Conservation (phyloP, 1,284 basidiomycete species). For the Waitea zeae region DNA sequence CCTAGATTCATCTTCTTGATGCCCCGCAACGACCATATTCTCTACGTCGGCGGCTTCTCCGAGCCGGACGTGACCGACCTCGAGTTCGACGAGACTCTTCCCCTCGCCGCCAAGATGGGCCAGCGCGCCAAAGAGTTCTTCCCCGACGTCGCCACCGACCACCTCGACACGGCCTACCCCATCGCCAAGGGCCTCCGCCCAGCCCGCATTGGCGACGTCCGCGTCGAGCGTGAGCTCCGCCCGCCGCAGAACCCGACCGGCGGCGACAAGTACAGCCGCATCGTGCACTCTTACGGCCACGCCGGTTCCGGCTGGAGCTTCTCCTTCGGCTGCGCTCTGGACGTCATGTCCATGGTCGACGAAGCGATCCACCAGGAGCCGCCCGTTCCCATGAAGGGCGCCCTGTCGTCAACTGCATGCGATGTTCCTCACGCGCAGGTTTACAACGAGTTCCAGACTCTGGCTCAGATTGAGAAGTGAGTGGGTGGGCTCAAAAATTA, state of each 20-base stretch:
- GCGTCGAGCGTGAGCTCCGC: conserved; percentile 16
- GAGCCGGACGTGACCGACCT: conserved; percentile 14
- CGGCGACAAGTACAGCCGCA: conserved; percentile 12
- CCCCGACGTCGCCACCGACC: conserved; percentile 15
- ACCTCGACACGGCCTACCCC: conserved; percentile 13
- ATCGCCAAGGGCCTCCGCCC: conserved; percentile 18
- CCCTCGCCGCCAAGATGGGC: conserved; percentile 17
- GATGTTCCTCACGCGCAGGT: too few relatives aligned
- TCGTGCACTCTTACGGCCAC: conserved; percentile 19
- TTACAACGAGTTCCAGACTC: too few relatives aligned
- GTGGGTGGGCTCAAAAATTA: too few relatives aligned
- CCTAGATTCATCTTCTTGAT: conserved; percentile 13
- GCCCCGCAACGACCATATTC: conserved; percentile 15
- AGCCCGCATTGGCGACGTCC: conserved; percentile 15
- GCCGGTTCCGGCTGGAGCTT: conserved; percentile 14
- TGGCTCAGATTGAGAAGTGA: too few relatives aligned
- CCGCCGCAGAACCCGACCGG: conserved; percentile 8
- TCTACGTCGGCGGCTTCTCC: conserved; percentile 15
- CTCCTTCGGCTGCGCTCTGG: conserved; percentile 10
- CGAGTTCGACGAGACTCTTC: conserved; percentile 16
- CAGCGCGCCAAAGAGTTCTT: conserved; percentile 16
- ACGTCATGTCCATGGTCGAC: too few relatives aligned
- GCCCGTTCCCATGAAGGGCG: too few relatives aligned
- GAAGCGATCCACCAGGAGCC: too few relatives aligned
- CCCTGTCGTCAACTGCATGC: too few relatives aligned